Conservation (phyloP, 225 moss, liverwort and hornwort species). For the Marchantia paleacea region DNA sequence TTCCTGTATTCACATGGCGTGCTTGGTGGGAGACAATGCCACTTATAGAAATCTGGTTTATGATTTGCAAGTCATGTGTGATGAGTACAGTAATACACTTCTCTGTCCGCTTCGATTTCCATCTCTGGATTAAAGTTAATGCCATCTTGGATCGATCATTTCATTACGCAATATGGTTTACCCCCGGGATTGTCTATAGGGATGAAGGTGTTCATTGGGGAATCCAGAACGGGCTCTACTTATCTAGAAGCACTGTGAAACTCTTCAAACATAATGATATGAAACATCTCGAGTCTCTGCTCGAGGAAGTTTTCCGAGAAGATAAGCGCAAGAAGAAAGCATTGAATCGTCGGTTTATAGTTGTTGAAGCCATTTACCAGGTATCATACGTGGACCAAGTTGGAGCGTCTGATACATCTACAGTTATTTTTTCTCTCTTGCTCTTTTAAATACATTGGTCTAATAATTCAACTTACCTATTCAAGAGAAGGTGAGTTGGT, state of each 20-base stretch:
- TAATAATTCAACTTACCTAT: too few species aligned
- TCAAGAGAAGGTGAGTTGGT: too few species aligned
- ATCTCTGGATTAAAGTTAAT: neutral
- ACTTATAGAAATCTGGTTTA: neutral
- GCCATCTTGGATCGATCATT: neutral
- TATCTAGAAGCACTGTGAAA: constrained; percentile 82
- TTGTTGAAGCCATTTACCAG: constrained; percentile 94
- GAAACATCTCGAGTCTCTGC: constrained; percentile 59
- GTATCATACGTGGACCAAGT: constrained; percentile 34
- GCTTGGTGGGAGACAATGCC: neutral
- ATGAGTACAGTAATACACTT: neutral
- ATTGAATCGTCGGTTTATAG: constrained; percentile 85
- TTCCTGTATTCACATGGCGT: neutral
- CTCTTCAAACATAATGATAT: constrained; percentile 94
- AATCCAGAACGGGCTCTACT: constrained; percentile 80
- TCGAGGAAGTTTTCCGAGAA: constrained; percentile 81
- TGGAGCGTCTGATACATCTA: neutral
- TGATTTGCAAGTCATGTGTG: neutral
- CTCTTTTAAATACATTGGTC: too few species aligned
- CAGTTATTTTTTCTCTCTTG: neutral
- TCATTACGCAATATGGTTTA: neutral
- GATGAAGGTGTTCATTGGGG: constrained; percentile 97
- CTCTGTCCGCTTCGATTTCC: neutral
- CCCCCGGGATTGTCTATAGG: constrained; percentile 27
- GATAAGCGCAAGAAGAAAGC: constrained; percentile 84